Base-by-base conservation (phyloP, 208 protist species). In the Acanthamoeba lenticulata region DNA sequence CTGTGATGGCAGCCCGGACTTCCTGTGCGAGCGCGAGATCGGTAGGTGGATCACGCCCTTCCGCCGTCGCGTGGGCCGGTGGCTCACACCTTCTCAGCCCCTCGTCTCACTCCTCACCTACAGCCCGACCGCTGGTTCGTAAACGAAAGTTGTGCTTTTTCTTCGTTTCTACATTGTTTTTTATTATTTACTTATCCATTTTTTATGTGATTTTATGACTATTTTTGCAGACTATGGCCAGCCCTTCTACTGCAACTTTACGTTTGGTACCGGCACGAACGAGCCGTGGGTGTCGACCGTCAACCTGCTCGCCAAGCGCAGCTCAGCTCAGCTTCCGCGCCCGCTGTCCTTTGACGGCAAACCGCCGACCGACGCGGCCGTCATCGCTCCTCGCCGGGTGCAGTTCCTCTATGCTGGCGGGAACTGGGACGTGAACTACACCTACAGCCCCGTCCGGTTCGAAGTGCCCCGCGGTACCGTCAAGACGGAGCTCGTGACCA, bases 21-120 rank as follows among this genome's bases (percentile, higher is more conserved):
- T 27, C 24, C 32, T 65, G 29, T 90, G 83, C 55, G 19, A 29
- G 6, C 34, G 65, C 7, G 83, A 90, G 13, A 11, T 90, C n/a
- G 83, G 83, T 24, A 60, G 83, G 52, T 65, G 72, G 83, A 90
- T 90, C 83, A 90, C 83, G 1, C 83, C 83, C 0, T 90, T 90
- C 49, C 83, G 83, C 21, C 4, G 83, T 24, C 83, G 83, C 19
- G 55, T 90, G 0, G 83, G 83, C 5, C 83, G 83, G 21, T 90
- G 83, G 83, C 49, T 90, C 19, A 90, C 83, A 0, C 83, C n/a
- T 9, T 32, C 55, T 7, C 21, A 69, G 36, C 34, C 83, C 4
- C 49, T 90, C 21, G 17, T 65, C 5, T n/a, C 83, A 1, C 29
- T 90, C 17, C 19, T 90, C 9, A 69, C 83, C 47, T 69, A 67